Base-by-base conservation (phyloP, 108 stramenopile species). In the Fragilaria crotonensis region DNA sequence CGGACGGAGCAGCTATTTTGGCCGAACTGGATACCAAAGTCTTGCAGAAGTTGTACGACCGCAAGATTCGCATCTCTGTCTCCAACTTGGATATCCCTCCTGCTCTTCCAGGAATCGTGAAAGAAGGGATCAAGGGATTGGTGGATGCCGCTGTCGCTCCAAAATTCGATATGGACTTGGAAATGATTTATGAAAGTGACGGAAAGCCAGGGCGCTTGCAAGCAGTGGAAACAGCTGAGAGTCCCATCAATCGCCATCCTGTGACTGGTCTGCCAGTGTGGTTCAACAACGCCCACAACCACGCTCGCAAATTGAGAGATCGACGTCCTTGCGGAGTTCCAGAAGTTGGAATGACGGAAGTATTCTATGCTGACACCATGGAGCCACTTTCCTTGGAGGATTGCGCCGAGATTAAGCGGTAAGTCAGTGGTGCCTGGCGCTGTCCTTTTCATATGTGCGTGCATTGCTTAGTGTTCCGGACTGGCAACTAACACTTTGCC, bases 161-260 rank as follows among this genome's bases (percentile, higher is more conserved):
- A 52, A 94, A 94, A 57, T 94, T 94, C 70, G 92, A 94, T 55
- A 94, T 94, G 92, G 92, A 90, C 65, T 66, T 94, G 70, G 92
- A 94, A 66, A 90, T 94, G 88, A 84, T 90, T 60, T 88, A 80
- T 55, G 92, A 82, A 64, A 65, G 70, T 28, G 92, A 94, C 67
- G 92, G 92, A 21, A 90, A 85, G 75, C 82, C 82, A 7, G 88
- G 88, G 30, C 81, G 92, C 54, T 63, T 92, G 19, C 85, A 83
- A 76, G 92, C 92, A 5, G 80, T 94, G 3, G 92, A 94, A 60
- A 72, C 70, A 7, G 73, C 79, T 53, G 92, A 90, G 66, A 72
- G 78, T 14, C 92, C 92, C 47, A 87, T 94, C 54, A 94, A 94
- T 59, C 77, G 86, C 45, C 92, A 94, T 71, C 92, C 92, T 7